Evolutionary conservation across 179 eudicot genomes (phyloP).

Genomic region (Drosera spatulata): DNA sequence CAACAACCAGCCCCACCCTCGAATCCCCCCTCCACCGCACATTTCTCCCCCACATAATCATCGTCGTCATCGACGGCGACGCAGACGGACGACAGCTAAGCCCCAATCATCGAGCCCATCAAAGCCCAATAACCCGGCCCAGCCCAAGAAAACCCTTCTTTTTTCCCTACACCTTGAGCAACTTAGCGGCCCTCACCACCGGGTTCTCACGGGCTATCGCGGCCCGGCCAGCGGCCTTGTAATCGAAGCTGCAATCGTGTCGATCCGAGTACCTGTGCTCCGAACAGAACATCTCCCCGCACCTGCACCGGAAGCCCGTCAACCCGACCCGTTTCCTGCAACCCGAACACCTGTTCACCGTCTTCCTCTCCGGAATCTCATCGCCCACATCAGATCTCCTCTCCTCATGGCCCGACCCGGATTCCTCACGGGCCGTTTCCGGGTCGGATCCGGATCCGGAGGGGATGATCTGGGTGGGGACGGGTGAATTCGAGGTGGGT

Average conservation of each 20-base stretch:
- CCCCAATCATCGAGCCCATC: too few species aligned
- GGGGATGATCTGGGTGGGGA: too few species aligned
- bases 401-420: too few species aligned
- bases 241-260: constrained; percentile 62
- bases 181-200: constrained; percentile 61
- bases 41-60: too few species aligned
- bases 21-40: too few species aligned
- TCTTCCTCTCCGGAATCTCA: constrained; percentile 30
- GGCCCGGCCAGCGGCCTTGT: constrained; percentile 41
- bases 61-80: too few species aligned
- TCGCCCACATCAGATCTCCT: background rate
- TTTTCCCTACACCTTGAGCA: constrained; percentile 2
- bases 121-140: too few species aligned
- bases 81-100: too few species aligned
- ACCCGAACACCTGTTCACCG: constrained; percentile 41
- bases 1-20: too few species aligned
- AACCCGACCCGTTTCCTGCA: constrained; percentile 68
- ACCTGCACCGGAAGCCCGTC: constrained; percentile 61
- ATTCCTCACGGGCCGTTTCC: too few species aligned
- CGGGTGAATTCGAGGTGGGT: too few species aligned
- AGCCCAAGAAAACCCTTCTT: background rate
- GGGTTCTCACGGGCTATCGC: constrained; percentile 21
- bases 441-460: too few species aligned
- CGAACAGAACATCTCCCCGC: constrained; percentile 63
- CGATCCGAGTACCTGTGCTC: constrained; percentile 70